Evolutionary conservation across 2,329 filamentous ascomycete genomes (phyloP).

Genomic region (Cercospora sp.): DNA sequence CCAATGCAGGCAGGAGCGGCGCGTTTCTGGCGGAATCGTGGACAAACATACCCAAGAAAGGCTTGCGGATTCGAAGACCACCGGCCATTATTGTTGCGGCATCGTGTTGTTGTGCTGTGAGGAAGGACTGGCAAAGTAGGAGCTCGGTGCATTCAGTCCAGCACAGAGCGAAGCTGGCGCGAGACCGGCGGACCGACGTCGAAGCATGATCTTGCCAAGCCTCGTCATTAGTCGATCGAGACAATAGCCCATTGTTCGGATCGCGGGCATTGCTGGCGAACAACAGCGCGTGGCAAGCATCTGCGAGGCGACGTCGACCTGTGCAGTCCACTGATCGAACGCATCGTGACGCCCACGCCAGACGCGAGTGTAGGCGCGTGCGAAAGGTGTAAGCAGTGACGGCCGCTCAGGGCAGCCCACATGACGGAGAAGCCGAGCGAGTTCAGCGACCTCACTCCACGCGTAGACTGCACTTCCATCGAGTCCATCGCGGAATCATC

Average conservation of each 20-base stretch:
- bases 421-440: slow-evolving; percentile 4
- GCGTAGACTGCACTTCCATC: slow-evolving; percentile 11
- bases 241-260: slow-evolving; percentile 3
- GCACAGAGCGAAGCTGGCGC: not conserved
- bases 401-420: not conserved
- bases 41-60: slow-evolving; percentile 73
- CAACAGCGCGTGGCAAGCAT: not conserved
- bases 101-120: not conserved
- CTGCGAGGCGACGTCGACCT: not conserved
- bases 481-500: slow-evolving; percentile 13
- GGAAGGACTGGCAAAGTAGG: not conserved
- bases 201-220: slow-evolving; percentile 5
- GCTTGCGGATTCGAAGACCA: slow-evolving; percentile 75
- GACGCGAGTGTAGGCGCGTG: not conserved
- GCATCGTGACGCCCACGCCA: not conserved
- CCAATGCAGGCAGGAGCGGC: not conserved
- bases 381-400: not conserved
- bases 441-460: slow-evolving; percentile 3
- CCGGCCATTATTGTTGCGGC: slow-evolving; percentile 36
- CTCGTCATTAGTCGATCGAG: slow-evolving; percentile 2
- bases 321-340: not conserved
- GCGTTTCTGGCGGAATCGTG: not conserved
- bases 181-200: not conserved
- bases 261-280: not conserved
- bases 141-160: not conserved